Evolutionary conservation across 192 early-diverging fungal genomes (phyloP), one percentile per base, ranked within the genome.

Genomic region (Coemansia sp.): DNA sequence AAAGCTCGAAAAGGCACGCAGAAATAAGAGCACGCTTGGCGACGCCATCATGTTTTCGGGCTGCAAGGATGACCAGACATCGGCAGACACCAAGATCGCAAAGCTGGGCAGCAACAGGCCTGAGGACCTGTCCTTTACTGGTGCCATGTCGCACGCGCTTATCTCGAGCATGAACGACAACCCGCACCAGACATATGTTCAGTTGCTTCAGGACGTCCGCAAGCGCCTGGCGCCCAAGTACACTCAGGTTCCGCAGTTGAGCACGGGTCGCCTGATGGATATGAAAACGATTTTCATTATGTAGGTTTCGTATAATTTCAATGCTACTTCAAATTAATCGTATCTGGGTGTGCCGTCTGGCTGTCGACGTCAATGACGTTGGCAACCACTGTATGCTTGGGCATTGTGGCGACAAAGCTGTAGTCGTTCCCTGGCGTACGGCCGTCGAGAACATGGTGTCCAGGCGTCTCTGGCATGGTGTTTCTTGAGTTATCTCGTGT

Each of bases 21-120:
- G 62, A 24, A 83, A 66, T 65, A 84, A 84, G 74, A 75, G 79
- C 67, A 77, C 79, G 41, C 63, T 84, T 76, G 92, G 90, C 16
- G 93, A 94, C 69, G 90, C 91, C 16, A 80, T 94, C 64, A 91
- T 91, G 93, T 90, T 94, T 66, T 90, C 89, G 64, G 92, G 92
- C 33, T 94, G 93, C 72, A 92, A 91, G 64, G 93, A 94, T 68
- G 85, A 86, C 62, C 92, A 94, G 73, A 94, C 93, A n/a, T 92
- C 91, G 22, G 92, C 92, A 10, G 93, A 94, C 81, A 82, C 92
- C 33, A 83, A 87, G 49, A 85, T 89, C 22, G 31, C 57, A 58
- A 58, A 34, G 31, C 27, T 18, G 31, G 31, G 31, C 57, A 58
- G 57, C 57, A 58, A 58, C 27, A 34, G 15, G 7, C 31, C 31